A percentile compares a stretch with the other conserved stretches of the same genome.
phyloP scores from a whole-genome alignment of 768 basidiomycete species.

The Pleurotus djamor region DNA sequence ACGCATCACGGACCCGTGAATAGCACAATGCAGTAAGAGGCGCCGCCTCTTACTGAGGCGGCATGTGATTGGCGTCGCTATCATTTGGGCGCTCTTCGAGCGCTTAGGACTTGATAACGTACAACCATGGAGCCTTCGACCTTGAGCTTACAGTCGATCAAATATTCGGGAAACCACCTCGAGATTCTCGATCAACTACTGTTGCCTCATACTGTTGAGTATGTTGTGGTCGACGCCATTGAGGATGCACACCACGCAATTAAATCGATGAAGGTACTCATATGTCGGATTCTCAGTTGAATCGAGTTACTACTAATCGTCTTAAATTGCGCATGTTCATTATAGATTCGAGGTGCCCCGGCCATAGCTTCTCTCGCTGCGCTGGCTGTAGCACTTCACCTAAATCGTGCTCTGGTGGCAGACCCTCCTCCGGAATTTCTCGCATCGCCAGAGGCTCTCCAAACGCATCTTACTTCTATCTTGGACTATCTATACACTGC shows the following conservation, averaged over 20 bases:
- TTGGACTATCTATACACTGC: slow-evolving; percentile 80
- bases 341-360: slow-evolving; percentile 80
- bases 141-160: slow-evolving; percentile 34
- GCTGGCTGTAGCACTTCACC: slow-evolving; percentile 67
- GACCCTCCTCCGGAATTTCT: slow-evolving; percentile 54
- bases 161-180: slow-evolving; percentile 40
- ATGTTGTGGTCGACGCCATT: slow-evolving; percentile 62
- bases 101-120: slow-evolving; percentile 1
- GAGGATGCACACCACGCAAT: slow-evolving; percentile 92
- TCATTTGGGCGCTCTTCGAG: neutral
- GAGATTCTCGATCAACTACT: slow-evolving; percentile 92
- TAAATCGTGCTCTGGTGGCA: slow-evolving; percentile 49
- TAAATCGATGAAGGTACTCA: slow-evolving; percentile 85
- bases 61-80: slow-evolving; percentile 28
- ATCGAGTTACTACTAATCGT: neutral
- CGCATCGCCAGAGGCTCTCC: slow-evolving; percentile 47
- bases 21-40: neutral
- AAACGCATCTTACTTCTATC: slow-evolving; percentile 51
- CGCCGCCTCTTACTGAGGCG: too few relatives aligned
- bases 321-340: neutral
- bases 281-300: neutral
- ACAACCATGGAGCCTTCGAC: slow-evolving; percentile 19
- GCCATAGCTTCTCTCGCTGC: slow-evolving; percentile 93
- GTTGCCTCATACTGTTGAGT: slow-evolving; percentile 72
- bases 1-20: neutral